Base-by-base conservation (phyloP, 1,284 basidiomycete species). In the Ceratobasidium sp. region DNA sequence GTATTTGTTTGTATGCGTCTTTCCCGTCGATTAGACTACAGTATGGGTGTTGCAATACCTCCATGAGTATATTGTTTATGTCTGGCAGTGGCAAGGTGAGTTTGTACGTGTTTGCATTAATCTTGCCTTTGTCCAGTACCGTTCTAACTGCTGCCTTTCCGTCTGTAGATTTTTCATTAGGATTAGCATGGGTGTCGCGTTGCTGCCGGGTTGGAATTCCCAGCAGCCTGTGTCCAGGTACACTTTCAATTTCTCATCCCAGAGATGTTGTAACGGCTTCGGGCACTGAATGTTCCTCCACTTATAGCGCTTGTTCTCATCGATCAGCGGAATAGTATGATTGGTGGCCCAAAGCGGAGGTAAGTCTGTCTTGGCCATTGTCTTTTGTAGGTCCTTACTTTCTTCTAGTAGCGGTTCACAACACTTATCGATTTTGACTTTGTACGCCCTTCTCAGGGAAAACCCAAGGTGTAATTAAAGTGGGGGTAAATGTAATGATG, bases 241-340 rank as follows among this genome's bases (percentile, higher is more conserved):
- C 26, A 43, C 61, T 7, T 55, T 54, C 30, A 32, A 23, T 59
- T 83, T 83, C 47, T 77, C 75, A 0, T 57, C 61, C 80, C 82
- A 83, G 8, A 77, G 76, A 0, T 69, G 43, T 41, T 74, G 59
- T 11, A 82, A 59, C 3, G 80, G 77, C 26, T 83, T 80, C 8
- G 81, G 79, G 72, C 81, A 83, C 32, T 76, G 74, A 0, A 80
- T 79, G 2, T 79, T 80, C 8, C 80, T 64, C 75, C 78, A 83
- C 0, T 75, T 23, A 38, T 82, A 83, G 0, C 79, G 62, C 43
- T 79, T 80, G 0, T 72, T 50, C 38, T 80, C 77, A 44, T 84
- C 80, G 6, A 82, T 82, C 8, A 84, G 55, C 0, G 82, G 82
- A 0, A 84, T 84, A 0, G 63, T 63, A 67, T 84, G 82, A 61